Conservation (phyloP, 2,329 filamentous ascomycete species). For the Calonectria montana region DNA sequence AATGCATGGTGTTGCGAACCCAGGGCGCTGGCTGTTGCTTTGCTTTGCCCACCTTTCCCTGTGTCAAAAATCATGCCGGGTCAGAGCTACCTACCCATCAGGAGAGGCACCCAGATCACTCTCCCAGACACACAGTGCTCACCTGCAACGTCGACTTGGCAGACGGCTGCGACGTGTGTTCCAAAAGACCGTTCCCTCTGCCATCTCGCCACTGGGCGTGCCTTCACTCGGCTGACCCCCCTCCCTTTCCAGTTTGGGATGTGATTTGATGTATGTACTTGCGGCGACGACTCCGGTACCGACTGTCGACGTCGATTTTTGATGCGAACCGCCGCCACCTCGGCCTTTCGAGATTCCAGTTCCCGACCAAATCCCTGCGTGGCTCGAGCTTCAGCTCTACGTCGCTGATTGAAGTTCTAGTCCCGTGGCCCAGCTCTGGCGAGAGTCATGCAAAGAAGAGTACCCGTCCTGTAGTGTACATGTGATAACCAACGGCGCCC, state of each 20-base stretch:
- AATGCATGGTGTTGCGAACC: conserved; percentile 35
- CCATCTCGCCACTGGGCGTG: conserved; percentile 22
- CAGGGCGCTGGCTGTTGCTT: conserved; percentile 14
- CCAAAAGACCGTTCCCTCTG: background rate
- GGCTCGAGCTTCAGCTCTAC: conserved; percentile 35
- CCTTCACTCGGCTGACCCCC: conserved; percentile 9
- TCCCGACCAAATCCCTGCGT: conserved; percentile 27
- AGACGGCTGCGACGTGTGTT: background rate
- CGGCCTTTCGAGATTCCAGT: conserved; percentile 32
- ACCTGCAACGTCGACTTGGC: conserved; percentile 7
- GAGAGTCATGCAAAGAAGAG: conserved; percentile 41
- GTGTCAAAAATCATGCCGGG: conserved; percentile 17
- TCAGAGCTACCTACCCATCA: conserved; percentile 16
- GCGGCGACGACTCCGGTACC: conserved; percentile 29
- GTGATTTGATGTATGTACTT: conserved; percentile 27
- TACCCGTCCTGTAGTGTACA: conserved; percentile 33
- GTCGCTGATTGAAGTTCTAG: conserved; percentile 29
- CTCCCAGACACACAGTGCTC: conserved; percentile 17
- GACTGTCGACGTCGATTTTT: conserved; percentile 29
- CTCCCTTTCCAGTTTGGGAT: conserved; percentile 15
- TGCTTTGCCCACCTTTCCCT: conserved; percentile 24
- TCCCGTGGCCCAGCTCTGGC: conserved; percentile 38
- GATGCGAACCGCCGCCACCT: conserved; percentile 37
- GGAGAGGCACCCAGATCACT: conserved; percentile 9
- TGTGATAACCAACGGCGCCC: conserved; percentile 40